phyloP scores from a whole-genome alignment of 2,329 filamentous ascomycete genomes.

The Teratosphaeria nubilosa region DNA sequence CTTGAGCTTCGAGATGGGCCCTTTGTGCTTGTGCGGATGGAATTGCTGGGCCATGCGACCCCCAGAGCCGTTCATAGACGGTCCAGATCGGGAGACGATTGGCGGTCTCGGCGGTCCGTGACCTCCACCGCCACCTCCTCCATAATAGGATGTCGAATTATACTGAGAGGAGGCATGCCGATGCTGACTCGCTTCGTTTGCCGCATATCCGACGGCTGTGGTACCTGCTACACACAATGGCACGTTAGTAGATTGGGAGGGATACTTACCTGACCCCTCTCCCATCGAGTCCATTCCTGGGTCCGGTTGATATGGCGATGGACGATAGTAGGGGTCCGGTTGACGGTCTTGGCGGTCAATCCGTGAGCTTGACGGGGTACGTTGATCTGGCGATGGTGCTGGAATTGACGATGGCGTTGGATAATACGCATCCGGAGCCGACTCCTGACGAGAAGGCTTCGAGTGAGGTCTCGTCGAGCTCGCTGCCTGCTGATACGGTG shows the following conservation, averaged over 20 bases:
- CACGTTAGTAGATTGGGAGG: constrained; percentile 33
- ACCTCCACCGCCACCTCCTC: constrained; percentile 7
- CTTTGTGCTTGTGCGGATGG: constrained; percentile 41
- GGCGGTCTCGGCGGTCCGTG: constrained; percentile 14
- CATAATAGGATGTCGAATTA: constrained; percentile 6
- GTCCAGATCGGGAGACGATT: constrained; percentile 4
- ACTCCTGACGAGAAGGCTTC: constrained; percentile 1
- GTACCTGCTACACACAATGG: constrained; percentile 38
- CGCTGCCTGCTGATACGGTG: neutral
- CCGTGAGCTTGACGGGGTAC: neutral
- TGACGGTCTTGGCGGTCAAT: neutral
- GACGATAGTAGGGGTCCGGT: constrained; percentile 2
- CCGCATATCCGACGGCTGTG: constrained; percentile 31
- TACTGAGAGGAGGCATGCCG: constrained; percentile 15
- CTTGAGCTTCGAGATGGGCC: constrained; percentile 50
- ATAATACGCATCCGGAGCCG: neutral
- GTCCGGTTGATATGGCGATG: constrained; percentile 1
- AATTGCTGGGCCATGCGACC: constrained; percentile 12
- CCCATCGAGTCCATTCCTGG: constrained; percentile 12
- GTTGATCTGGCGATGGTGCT: neutral
- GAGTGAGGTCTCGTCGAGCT: neutral
- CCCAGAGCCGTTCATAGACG: constrained; percentile 4
- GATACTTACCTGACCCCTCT: constrained; percentile 31
- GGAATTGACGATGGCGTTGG: neutral
- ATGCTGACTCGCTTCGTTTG: constrained; percentile 32